A percentile compares a stretch with the other conserved stretches of the same genome.
These are phyloP conservation scores for Metarhizium album DNA, from an alignment of 2,329 filamentous ascomycete genomes.

Conservation along the genomic window DNA sequence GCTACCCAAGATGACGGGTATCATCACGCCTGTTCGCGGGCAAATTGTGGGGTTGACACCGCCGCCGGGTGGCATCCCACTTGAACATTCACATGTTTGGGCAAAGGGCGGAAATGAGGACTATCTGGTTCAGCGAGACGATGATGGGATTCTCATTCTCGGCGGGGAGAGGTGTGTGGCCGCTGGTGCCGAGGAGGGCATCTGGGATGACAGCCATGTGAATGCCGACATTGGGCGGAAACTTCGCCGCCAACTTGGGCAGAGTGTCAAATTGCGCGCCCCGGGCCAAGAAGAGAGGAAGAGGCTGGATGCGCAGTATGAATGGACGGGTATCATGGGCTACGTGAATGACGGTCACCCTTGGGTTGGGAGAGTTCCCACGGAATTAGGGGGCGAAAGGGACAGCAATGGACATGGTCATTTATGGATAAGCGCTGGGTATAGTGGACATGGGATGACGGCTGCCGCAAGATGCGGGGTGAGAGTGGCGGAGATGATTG, in stretches of 20 bases:
- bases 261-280: constrained; percentile 30
- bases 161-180: constrained; percentile 57
- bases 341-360: constrained; percentile 57
- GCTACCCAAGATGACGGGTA: constrained; percentile 54
- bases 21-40: constrained; percentile 69
- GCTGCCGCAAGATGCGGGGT: constrained; percentile 57
- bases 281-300: constrained; percentile 26
- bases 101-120: constrained; percentile 47
- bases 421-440: constrained; percentile 54
- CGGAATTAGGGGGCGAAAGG: constrained; percentile 32
- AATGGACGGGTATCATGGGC: constrained; percentile 78
- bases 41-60: constrained; percentile 59
- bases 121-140: constrained; percentile 62
- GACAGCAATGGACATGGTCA: constrained; percentile 25
- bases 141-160: constrained; percentile 49
- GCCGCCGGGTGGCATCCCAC: constrained; percentile 26
- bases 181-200: constrained; percentile 33
- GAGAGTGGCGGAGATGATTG: constrained; percentile 50
- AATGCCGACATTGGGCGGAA: constrained; percentile 45
- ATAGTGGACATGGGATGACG: constrained; percentile 70
- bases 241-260: constrained; percentile 35
- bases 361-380: constrained; percentile 60
- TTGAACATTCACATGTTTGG: constrained; percentile 56
- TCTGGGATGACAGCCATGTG: constrained; percentile 48
- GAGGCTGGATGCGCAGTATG: constrained; percentile 41